Conservation (phyloP, 208 protist species). For the Crithidia acanthocephali region DNA sequence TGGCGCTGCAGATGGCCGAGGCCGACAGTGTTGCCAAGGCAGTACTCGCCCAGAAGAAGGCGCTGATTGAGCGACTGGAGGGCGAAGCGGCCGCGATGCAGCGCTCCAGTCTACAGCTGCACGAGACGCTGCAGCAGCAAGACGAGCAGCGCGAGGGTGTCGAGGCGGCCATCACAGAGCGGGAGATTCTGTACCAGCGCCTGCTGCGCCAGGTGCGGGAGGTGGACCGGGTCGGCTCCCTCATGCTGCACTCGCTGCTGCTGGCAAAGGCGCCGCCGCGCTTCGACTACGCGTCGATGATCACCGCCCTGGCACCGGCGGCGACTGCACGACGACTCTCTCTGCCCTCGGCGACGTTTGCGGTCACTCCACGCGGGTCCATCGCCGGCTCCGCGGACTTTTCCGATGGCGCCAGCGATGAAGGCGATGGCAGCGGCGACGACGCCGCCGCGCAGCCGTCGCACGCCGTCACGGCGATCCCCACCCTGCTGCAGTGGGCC, state of each 20-base stretch:
- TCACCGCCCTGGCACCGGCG: conserved; percentile 7
- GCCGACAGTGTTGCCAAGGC: conserved; percentile 44
- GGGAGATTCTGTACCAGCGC: conserved; percentile 53
- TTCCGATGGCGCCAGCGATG: not conserved
- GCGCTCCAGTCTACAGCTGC: conserved; percentile 38
- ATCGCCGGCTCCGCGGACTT: not conserved
- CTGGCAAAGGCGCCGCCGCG: conserved; percentile 37
- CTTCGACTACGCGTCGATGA: conserved; percentile 9
- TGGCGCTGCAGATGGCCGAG: conserved; percentile 44
- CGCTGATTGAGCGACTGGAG: conserved; percentile 38
- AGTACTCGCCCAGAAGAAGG: conserved; percentile 42
- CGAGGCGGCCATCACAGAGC: conserved; percentile 38
- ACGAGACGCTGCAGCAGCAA: conserved; percentile 38
- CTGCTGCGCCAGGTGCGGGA: conserved; percentile 60
- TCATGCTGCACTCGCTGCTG: conserved; percentile 67
- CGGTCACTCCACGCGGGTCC: not conserved
- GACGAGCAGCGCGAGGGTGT: conserved; percentile 38
- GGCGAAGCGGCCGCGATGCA: conserved; percentile 48
- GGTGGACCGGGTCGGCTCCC: conserved; percentile 67
- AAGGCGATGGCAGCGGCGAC: not conserved
- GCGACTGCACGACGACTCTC: not conserved
- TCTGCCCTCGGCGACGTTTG: not conserved
- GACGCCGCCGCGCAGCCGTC: conserved; percentile 24
- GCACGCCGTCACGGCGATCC: conserved; percentile 41
- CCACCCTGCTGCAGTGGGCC: conserved; percentile 31